Conservation (phyloP, 805 yeast species). For the Kluyveromyces siamensis region DNA sequence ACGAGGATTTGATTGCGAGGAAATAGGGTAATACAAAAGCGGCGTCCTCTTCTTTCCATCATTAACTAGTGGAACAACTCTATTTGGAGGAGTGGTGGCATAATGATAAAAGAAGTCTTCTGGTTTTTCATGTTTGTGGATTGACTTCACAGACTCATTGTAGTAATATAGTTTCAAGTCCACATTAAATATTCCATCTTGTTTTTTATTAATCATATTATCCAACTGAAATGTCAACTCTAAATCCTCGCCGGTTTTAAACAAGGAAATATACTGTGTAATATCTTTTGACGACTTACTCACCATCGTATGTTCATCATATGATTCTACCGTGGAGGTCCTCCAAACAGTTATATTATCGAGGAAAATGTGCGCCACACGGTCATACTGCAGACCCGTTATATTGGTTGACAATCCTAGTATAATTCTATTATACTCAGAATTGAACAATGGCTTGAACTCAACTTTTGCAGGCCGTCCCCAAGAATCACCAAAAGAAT, state of each 20-base stretch:
- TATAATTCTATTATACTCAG: slow-evolving; percentile 43
- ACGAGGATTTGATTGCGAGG: slow-evolving; percentile 28
- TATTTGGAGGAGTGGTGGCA: slow-evolving; percentile 4
- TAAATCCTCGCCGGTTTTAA: slow-evolving; percentile 29
- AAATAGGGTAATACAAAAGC: slow-evolving; percentile 35
- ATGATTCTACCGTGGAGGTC: slow-evolving; percentile 76
- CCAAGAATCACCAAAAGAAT: slow-evolving; percentile 52
- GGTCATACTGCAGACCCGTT: slow-evolving; percentile 54
- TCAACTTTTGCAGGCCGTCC: slow-evolving; percentile 40
- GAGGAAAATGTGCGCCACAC: slow-evolving; percentile 55
- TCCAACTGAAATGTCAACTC: slow-evolving; percentile 52
- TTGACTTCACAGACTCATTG: slow-evolving; percentile 17
- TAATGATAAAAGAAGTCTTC: slow-evolving; percentile 3
- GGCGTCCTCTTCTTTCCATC: slow-evolving; percentile 32
- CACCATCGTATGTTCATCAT: slow-evolving; percentile 38
- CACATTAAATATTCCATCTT: slow-evolving; percentile 55
- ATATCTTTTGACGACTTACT: slow-evolving; percentile 56
- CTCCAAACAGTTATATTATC: slow-evolving; percentile 70
- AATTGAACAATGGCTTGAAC: slow-evolving; percentile 39
- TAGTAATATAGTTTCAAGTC: slow-evolving; percentile 45
- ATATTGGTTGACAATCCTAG: slow-evolving; percentile 44
- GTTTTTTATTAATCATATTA: slow-evolving; percentile 44
- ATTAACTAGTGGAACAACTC: slow-evolving; percentile 10
- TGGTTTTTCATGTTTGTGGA: slow-evolving; percentile 8
- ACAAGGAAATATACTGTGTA: slow-evolving; percentile 43